Conservation (phyloP, 2,329 filamentous ascomycete species). For the Aspergillus viridinutans region DNA sequence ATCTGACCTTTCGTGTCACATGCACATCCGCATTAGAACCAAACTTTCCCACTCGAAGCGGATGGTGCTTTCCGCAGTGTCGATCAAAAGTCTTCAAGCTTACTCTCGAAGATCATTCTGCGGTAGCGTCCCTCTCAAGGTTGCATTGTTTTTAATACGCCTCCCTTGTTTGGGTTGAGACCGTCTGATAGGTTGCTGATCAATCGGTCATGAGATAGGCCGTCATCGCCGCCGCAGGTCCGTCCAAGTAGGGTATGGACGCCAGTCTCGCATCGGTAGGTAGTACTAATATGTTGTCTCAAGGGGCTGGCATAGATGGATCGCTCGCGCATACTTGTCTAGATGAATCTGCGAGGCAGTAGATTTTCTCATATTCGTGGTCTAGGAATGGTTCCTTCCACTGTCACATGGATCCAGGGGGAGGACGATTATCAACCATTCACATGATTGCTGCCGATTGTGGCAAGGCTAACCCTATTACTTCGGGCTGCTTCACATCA, state of each 20-base stretch:
- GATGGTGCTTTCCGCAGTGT: background rate
- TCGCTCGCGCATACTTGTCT: background rate
- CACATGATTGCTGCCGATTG: constrained; percentile 10
- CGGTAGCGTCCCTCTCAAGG: background rate
- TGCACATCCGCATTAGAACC: background rate
- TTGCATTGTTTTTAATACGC: background rate
- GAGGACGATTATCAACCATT: background rate
- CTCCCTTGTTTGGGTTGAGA: background rate
- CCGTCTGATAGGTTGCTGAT: constrained; percentile 3
- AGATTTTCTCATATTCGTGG: background rate
- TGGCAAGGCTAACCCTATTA: constrained; percentile 4
- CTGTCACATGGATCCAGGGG: constrained; percentile 10
- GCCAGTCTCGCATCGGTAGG: background rate
- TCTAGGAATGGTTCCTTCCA: background rate
- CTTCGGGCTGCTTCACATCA: constrained; percentile 3
- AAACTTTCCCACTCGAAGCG: background rate
- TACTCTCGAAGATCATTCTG: background rate
- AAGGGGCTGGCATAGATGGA: background rate
- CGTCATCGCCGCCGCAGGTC: background rate
- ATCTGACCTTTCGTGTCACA: background rate
- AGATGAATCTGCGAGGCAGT: background rate
- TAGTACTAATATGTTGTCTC: background rate
- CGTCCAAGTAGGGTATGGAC: background rate
- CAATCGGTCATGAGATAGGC: constrained; percentile 7
- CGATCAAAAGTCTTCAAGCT: background rate